Evolutionary conservation across 352 stramenopile species (phyloP).

Genomic region (Thraustochytrium striatum): DNA sequence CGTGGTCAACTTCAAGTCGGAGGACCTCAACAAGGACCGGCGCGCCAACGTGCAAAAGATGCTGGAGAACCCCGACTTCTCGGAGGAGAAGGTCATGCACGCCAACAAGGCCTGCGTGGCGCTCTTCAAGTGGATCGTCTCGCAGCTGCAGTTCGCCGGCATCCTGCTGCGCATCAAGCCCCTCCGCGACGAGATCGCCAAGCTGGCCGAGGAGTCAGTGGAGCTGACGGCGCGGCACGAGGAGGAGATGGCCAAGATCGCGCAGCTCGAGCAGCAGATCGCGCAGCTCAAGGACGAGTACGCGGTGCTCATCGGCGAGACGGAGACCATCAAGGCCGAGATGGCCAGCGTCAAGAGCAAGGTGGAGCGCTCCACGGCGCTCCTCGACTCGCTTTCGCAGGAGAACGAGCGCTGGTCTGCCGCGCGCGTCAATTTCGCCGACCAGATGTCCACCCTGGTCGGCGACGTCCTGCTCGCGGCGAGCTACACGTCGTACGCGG

Average conservation of each 20-base stretch:
- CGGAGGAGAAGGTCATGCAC: slow-evolving; percentile 67
- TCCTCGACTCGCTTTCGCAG: slow-evolving; percentile 95
- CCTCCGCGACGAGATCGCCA: slow-evolving; percentile 93
- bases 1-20: slow-evolving; percentile 97
- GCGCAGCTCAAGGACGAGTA: slow-evolving; percentile 98
- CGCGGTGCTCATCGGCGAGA: slow-evolving; percentile 91
- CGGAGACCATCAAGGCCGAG: slow-evolving; percentile 94
- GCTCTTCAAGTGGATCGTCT: slow-evolving; percentile 97
- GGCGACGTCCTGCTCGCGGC: slow-evolving; percentile 91
- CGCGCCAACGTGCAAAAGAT: slow-evolving; percentile 44
- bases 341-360: slow-evolving; percentile 96
- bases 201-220: slow-evolving; percentile 87
- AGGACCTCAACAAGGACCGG: slow-evolving; percentile 84
- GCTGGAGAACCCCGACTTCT: slow-evolving; percentile 53
- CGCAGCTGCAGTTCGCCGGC: slow-evolving; percentile 94
- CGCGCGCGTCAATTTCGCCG: slow-evolving; percentile 91
- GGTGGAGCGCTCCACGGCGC: slow-evolving; percentile 88
- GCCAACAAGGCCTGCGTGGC: slow-evolving; percentile 94
- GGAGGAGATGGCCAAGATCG: slow-evolving; percentile 83
- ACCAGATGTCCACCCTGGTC: slow-evolving; percentile 91
- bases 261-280: slow-evolving; percentile 89
- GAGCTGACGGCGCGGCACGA: slow-evolving; percentile 86
- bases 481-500: slow-evolving; percentile 96
- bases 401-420: slow-evolving; percentile 97
- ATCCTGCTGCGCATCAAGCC: slow-evolving; percentile 98